These are phyloP conservation scores for Trichoderma semiorbis DNA, from an alignment of 2,329 filamentous ascomycete genomes.

Conservation along the genomic window DNA sequence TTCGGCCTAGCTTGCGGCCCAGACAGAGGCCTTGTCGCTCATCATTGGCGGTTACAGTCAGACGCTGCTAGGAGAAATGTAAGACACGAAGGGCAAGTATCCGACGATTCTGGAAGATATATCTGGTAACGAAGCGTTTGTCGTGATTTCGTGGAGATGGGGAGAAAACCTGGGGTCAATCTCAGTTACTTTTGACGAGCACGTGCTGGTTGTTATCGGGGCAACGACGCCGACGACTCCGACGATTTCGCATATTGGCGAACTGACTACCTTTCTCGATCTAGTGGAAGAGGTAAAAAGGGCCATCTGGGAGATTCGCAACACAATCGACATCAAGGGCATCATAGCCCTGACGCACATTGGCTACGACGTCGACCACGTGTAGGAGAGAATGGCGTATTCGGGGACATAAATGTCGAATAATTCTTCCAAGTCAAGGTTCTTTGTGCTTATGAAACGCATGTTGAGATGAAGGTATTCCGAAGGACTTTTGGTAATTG, in stretches of 20 bases:
- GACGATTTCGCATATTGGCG: conserved; percentile 55
- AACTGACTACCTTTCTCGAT: conserved; percentile 56
- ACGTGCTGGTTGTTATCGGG: conserved; percentile 60
- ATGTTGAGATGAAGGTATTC: neutral
- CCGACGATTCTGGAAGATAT: conserved; percentile 60
- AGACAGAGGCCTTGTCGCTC: conserved; percentile 59
- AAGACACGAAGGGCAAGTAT: conserved; percentile 55
- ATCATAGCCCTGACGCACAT: conserved; percentile 66
- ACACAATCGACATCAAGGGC: conserved; percentile 59
- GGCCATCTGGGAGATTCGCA: conserved; percentile 58
- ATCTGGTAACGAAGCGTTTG: conserved; percentile 63
- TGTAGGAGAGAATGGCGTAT: neutral
- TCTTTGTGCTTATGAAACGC: neutral
- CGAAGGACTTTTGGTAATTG: too few species aligned
- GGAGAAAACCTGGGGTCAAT: conserved; percentile 67
- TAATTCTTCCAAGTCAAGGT: neutral
- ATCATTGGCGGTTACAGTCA: conserved; percentile 63
- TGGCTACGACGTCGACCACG: conserved; percentile 60
- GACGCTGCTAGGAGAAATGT: conserved; percentile 58
- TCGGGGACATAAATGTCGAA: neutral
- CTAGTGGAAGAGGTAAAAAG: conserved; percentile 56
- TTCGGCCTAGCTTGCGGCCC: neutral
- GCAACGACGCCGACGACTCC: conserved; percentile 59
- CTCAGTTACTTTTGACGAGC: conserved; percentile 60
- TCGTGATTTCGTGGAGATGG: conserved; percentile 68